These are phyloP conservation scores for Aspergillus unguis DNA, from an alignment of 2,329 filamentous ascomycete species.

Conservation along the genomic window DNA sequence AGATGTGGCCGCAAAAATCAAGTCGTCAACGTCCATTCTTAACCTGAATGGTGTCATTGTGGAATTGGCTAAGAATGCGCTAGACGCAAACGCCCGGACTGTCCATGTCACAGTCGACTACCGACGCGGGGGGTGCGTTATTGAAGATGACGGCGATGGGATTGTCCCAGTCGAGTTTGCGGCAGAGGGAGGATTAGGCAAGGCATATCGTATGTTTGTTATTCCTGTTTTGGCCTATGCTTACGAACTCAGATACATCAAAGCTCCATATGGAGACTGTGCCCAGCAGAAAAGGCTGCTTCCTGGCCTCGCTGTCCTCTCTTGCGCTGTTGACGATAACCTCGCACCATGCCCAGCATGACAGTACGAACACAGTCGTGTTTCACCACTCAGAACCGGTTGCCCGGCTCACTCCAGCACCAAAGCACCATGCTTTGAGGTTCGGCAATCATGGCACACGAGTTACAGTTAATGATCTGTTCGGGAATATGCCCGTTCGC, in stretches of 20 bases:
- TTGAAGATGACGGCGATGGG: conserved; percentile 82
- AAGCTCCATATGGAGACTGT: conserved; percentile 53
- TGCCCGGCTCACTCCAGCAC: conserved; percentile 61
- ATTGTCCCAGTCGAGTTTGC: conserved; percentile 71
- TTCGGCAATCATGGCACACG: conserved; percentile 67
- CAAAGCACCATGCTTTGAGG: conserved; percentile 55
- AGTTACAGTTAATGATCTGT: conserved; percentile 73
- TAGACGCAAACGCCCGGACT: conserved; percentile 72
- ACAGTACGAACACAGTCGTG: conserved; percentile 58
- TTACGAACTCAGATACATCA: conserved; percentile 65
- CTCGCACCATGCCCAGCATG: conserved; percentile 59
- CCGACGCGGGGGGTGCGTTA: conserved; percentile 66
- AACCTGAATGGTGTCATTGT: conserved; percentile 68
- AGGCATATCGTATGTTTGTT: conserved; percentile 60
- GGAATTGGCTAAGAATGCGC: conserved; percentile 74
- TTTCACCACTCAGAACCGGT: conserved; percentile 68
- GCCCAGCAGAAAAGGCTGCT: conserved; percentile 70
- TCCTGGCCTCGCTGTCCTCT: conserved; percentile 71
- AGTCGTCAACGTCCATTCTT: conserved; percentile 76
- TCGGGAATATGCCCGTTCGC: conserved; percentile 86
- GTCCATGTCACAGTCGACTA: conserved; percentile 73
- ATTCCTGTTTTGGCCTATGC: background rate
- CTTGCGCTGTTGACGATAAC: conserved; percentile 74
- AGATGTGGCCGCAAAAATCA: conserved; percentile 72
- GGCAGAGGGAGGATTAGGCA: conserved; percentile 67